Base-by-base conservation (phyloP, 176 grass and related monocot genomes). In the Cymbopogon citratus region DNA sequence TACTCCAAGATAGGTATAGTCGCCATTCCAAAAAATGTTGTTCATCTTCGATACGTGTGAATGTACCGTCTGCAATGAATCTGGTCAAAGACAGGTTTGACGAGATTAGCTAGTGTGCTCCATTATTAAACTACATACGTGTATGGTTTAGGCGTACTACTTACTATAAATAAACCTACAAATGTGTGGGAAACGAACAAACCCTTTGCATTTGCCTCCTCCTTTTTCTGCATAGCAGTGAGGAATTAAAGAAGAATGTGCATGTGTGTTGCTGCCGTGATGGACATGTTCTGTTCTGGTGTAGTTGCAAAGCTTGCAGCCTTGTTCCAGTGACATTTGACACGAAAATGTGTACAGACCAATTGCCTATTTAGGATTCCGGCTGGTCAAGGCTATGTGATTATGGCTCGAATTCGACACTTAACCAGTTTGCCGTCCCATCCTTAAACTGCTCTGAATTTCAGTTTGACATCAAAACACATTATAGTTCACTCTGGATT, bases 161-260 rank as follows among this genome's bases (percentile, higher is more conserved):
- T 33, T 33, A 34, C 6, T 57, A 24, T 25, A 57, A n/a, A 46
- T 46, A 46, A 61, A 63, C 45, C 40, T 68, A 11, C 39, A 41
- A 14, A 61, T 16, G 11, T 69, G 38, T 82, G 72, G 51, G 78
- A 87, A 87, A 63, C 14, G 29, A 82, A 87, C 39, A 48, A 25
- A 5, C 48, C 34, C 16, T 72, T 75, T 61, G 14, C 36, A 34
- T 72, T 56, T 14, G 8, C 14, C 8, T 62, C 0, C 57, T 4
- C 60, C 60, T 6, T 2, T 86, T 28, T 80, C 41, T 28, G 39
- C 25, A 33, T 33, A 41, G 76, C 6, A 5, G 34, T 25, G 56
- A 59, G n/a, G 6, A 25, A 19, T 11, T 6, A 27, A 43, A 57
- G 16, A 66, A 28, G 33, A 28, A 28, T 76, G 13, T 5, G 6